phyloP scores from a whole-genome alignment of 2,329 filamentous ascomycete species.

The Cladosporium sphaerospermum region DNA sequence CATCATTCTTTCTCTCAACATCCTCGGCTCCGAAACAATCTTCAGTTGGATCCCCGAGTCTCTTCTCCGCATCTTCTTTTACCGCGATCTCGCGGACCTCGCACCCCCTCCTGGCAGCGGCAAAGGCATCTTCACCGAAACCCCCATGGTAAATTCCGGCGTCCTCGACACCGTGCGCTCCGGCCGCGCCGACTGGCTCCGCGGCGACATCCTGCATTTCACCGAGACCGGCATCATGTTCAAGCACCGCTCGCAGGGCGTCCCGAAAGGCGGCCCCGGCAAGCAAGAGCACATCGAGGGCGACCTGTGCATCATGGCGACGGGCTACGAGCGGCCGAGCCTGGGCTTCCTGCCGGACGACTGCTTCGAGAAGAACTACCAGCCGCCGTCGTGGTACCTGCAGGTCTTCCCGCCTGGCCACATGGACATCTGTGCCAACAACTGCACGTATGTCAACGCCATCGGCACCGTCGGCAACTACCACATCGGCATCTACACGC shows the following conservation, averaged over 20 bases:
- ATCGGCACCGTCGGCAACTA: slow-evolving; percentile 81
- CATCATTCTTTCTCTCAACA: slow-evolving; percentile 66
- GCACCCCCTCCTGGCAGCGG: slow-evolving; percentile 48
- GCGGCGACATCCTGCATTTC: slow-evolving; percentile 69
- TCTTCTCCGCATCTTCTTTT: slow-evolving; percentile 71
- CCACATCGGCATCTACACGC: slow-evolving; percentile 85
- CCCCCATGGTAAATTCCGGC: slow-evolving; percentile 81
- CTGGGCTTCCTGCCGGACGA: slow-evolving; percentile 68
- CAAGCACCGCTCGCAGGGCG: slow-evolving; percentile 64
- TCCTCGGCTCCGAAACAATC: slow-evolving; percentile 63
- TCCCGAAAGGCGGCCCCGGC: slow-evolving; percentile 70
- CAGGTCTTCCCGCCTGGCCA: slow-evolving; percentile 76
- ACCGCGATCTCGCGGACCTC: slow-evolving; percentile 70
- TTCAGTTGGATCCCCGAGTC: slow-evolving; percentile 67
- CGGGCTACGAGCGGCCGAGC: slow-evolving; percentile 69
- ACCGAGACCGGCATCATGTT: slow-evolving; percentile 59
- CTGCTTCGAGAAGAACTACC: slow-evolving; percentile 66
- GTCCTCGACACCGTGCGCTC: slow-evolving; percentile 68
- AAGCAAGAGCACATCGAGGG: slow-evolving; percentile 59
- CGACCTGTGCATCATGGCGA: slow-evolving; percentile 77
- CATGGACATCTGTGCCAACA: slow-evolving; percentile 69
- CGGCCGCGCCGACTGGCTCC: slow-evolving; percentile 70
- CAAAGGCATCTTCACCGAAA: slow-evolving; percentile 74
- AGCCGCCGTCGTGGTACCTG: slow-evolving; percentile 80
- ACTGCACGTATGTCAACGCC: slow-evolving; percentile 74